Percentiles rank a stretch among this genome's conserved stretches.
phyloP scores from a whole-genome alignment of 345 rosid species.

The Hirschfeldia incana region DNA sequence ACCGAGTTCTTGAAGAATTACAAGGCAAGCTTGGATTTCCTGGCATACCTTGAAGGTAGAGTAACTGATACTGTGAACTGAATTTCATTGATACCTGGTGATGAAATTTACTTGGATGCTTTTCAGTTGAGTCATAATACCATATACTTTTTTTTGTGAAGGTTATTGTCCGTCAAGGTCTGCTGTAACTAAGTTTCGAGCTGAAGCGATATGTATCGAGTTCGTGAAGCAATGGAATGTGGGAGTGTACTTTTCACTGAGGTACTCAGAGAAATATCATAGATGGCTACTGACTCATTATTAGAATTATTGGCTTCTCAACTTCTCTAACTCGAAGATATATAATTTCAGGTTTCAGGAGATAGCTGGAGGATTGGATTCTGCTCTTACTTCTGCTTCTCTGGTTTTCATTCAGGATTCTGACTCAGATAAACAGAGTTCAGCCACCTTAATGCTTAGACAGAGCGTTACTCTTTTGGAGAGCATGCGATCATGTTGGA shows the following conservation, averaged over 20 bases:
- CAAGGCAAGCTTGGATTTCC: slow-evolving; percentile 81
- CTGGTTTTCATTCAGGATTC: slow-evolving; percentile 62
- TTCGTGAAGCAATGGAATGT: slow-evolving; percentile 97
- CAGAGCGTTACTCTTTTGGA: slow-evolving; percentile 82
- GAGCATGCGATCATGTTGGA: slow-evolving; percentile 90
- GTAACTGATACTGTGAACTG: slow-evolving; percentile 29
- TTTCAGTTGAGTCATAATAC: slow-evolving; percentile 8
- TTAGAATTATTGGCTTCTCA: slow-evolving; percentile 4
- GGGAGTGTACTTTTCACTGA: slow-evolving; percentile 88
- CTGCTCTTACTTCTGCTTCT: slow-evolving; percentile 62
- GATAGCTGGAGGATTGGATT: slow-evolving; percentile 87
- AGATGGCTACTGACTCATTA: not conserved
- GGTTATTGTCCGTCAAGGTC: slow-evolving; percentile 95
- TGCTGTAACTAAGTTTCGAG: slow-evolving; percentile 83
- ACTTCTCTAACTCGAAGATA: slow-evolving; percentile 19
- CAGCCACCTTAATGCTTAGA: slow-evolving; percentile 52
- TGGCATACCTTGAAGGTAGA: slow-evolving; percentile 91
- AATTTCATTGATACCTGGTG: not conserved
- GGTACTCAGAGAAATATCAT: slow-evolving; percentile 50
- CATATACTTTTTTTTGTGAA: slow-evolving; percentile 55
- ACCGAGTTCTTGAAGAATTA: slow-evolving; percentile 86
- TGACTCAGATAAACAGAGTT: slow-evolving; percentile 44
- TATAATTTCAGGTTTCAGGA: slow-evolving; percentile 79
- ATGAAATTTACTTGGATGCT: not conserved
- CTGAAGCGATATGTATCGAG: slow-evolving; percentile 65